phyloP scores from a whole-genome alignment of 768 basidiomycete species.

The Pleurotus cornucopiae region DNA sequence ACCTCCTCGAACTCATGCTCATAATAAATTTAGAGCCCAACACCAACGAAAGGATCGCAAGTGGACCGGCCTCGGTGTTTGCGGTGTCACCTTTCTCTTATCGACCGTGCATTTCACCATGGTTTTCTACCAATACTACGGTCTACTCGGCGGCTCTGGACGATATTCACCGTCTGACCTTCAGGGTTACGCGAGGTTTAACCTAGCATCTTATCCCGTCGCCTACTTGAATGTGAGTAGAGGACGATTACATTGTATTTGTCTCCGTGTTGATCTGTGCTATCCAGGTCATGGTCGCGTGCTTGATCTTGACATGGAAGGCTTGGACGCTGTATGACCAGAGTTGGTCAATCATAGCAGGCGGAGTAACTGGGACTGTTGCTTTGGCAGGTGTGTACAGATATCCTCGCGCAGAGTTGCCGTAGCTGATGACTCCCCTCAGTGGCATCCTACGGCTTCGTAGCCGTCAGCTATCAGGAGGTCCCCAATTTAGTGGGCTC shows the following conservation, averaged over 20 bases:
- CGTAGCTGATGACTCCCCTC: neutral
- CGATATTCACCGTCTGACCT: neutral
- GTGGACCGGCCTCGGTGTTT: neutral
- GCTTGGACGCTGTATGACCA: neutral
- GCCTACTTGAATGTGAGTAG: constrained; percentile 1
- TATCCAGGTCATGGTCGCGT: neutral
- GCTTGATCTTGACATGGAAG: neutral
- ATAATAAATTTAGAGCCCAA: too few relatives aligned
- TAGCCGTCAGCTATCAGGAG: neutral
- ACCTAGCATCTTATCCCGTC: neutral
- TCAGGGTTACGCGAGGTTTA: neutral
- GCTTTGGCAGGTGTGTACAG: neutral
- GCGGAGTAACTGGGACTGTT: neutral
- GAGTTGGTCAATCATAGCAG: neutral
- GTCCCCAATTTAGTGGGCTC: neutral
- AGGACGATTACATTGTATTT: neutral
- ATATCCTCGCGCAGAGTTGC: neutral
- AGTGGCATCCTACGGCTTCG: neutral
- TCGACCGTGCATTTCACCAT: neutral
- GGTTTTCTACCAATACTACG: constrained; percentile 5
- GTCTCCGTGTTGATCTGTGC: neutral
- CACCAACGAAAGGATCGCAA: neutral
- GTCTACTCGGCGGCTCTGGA: neutral
- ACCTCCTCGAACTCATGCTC: too few relatives aligned
- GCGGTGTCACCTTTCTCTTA: neutral